These are phyloP conservation scores for Setomelanomma holmii DNA, from an alignment of 2,329 filamentous ascomycete genomes.

Conservation along the genomic window DNA sequence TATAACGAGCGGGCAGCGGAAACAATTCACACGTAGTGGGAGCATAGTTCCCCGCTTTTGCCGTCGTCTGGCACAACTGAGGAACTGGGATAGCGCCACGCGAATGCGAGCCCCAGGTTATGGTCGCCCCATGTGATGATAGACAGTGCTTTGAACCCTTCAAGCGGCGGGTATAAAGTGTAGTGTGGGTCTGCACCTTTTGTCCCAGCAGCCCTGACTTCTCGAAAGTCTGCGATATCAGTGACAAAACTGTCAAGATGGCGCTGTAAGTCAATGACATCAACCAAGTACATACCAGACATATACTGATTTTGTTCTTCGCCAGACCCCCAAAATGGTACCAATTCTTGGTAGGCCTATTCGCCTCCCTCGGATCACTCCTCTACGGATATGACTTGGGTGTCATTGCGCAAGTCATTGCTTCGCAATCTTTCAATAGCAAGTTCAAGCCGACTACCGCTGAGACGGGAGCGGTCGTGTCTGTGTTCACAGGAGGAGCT, in stretches of 20 bases:
- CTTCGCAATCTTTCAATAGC: constrained; percentile 50
- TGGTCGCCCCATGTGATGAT: constrained; percentile 11
- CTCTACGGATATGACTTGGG: constrained; percentile 67
- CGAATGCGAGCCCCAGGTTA: constrained; percentile 10
- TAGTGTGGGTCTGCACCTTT: constrained; percentile 8
- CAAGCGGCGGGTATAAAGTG: constrained; percentile 26
- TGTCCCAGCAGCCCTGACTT: neutral
- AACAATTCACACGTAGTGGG: constrained; percentile 17
- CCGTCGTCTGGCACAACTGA: constrained; percentile 20
- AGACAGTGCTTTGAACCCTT: constrained; percentile 4
- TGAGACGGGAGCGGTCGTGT: constrained; percentile 73
- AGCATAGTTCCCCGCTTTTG: constrained; percentile 22
- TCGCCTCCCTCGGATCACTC: constrained; percentile 65
- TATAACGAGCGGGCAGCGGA: constrained; percentile 13
- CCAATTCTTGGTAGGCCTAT: constrained; percentile 65
- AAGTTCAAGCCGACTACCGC: constrained; percentile 51
- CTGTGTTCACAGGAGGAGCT: constrained; percentile 77
- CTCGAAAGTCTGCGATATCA: constrained; percentile 7
- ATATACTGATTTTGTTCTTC: too few relatives aligned
- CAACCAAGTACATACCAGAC: neutral
- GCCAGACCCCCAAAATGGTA: too few relatives aligned
- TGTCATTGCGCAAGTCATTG: constrained; percentile 66
- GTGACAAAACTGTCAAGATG: constrained; percentile 49
- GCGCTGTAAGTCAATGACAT: too few relatives aligned
- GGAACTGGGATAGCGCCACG: constrained; percentile 14